Percentiles rank a stretch among this genome's conserved stretches.
Evolutionary conservation across 1,284 basidiomycete species (phyloP).

Genomic region (Phenoliferia sp.): DNA sequence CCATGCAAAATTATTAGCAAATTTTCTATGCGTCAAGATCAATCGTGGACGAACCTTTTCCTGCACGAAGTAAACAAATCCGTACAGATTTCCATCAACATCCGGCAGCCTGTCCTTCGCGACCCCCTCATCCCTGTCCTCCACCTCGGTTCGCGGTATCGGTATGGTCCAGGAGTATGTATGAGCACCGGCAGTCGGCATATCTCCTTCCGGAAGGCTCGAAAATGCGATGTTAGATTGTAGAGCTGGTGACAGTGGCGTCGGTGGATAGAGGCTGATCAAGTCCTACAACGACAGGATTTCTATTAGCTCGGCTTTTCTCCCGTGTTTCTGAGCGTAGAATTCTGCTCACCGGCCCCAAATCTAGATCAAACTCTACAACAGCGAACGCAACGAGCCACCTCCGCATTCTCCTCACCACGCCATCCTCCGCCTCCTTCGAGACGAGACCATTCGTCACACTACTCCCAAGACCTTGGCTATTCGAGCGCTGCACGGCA

Average conservation of each 20-base stretch:
- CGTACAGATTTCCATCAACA: conserved; percentile 68
- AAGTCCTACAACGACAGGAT: conserved; percentile 6
- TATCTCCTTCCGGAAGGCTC: conserved; percentile 64
- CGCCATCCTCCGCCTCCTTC: conserved; percentile 47
- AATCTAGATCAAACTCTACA: conserved; percentile 81
- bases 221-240: conserved; percentile 70
- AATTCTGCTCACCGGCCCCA: conserved; percentile 30
- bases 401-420: conserved; percentile 54
- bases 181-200: conserved; percentile 36
- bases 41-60: conserved; percentile 14
- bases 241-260: conserved; percentile 20
- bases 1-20: conserved; percentile 34
- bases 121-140: not conserved
- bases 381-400: conserved; percentile 77
- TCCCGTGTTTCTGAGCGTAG: conserved; percentile 13
- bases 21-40: not conserved
- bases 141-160: conserved; percentile 13
- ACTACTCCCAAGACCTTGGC: not conserved
- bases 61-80: conserved; percentile 55
- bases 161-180: conserved; percentile 27
- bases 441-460: not conserved
- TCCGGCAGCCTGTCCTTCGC: conserved; percentile 37
- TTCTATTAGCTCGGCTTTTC: not conserved
- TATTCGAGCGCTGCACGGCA: not conserved
- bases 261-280: not conserved